These are phyloP conservation scores for Rhizopus sp. DNA, from an alignment of 371 early-diverging fungal genomes.

Conservation along the genomic window DNA sequence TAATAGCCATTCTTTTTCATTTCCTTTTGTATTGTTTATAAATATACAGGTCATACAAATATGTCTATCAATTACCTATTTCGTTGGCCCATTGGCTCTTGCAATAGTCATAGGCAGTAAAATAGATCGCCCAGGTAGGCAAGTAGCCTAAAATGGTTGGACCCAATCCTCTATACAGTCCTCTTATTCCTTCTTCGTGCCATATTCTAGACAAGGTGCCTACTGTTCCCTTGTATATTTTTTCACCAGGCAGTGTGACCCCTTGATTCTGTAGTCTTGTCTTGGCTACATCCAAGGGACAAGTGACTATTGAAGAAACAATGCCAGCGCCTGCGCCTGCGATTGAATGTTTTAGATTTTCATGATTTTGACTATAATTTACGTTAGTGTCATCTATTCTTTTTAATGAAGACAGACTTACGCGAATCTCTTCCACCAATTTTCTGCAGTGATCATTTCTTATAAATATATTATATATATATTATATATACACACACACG, in stretches of 20 bases:
- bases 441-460: background rate
- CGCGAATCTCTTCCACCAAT: constrained; percentile 35
- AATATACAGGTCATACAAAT: background rate
- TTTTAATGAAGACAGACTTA: constrained; percentile 8
- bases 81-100: constrained; percentile 45
- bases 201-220: constrained; percentile 74
- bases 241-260: constrained; percentile 34
- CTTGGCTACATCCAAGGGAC: constrained; percentile 95
- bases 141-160: constrained; percentile 86
- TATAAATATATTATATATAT: too few species aligned
- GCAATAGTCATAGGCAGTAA: constrained; percentile 75
- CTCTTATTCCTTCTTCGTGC: constrained; percentile 81
- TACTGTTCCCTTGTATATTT: constrained; percentile 47
- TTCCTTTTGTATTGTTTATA: constrained; percentile 23
- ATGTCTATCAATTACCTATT: constrained; percentile 25
- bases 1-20: constrained; percentile 59
- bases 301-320: constrained; percentile 81
- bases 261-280: constrained; percentile 93
- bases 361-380: constrained; percentile 43
- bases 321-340: constrained; percentile 86
- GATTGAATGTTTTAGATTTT: constrained; percentile 74
- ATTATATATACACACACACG: too few species aligned
- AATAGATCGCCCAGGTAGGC: constrained; percentile 90
- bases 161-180: constrained; percentile 85
- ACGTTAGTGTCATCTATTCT: background rate